Evolutionary conservation across 352 stramenopile genomes (phyloP), one percentile per base, ranked within the genome.

Genomic region (Phytopythium sindhum): DNA sequence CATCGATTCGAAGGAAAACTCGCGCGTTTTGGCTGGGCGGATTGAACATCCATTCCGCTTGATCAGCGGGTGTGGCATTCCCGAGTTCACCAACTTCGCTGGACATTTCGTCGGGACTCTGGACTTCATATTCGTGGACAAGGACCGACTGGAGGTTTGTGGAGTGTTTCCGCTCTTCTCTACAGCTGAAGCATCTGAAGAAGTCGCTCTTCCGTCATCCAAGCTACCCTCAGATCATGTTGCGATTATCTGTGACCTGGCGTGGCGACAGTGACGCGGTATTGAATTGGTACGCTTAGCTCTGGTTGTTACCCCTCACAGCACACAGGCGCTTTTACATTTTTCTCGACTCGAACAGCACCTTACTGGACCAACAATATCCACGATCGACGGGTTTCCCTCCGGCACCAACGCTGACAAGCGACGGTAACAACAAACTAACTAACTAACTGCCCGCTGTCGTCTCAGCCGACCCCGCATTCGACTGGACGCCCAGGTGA

Each of bases 221-320:
- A 74, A 68, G 14, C 90, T 94, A 57, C 84, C 86, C 14, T 94
- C 86, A 4, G 86, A 94, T 60, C 86, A 92, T 35, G 67, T 94
- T 33, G 91, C 86, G 35, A 68, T 94, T n/a, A 68, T 91, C 11
- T 86, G 72, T 26, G 86, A 94, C 61, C 66, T 94, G 31, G 60
- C 39, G 0, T 92, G 79, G 81, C 68, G 63, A 61, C 14, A 55
- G 14, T 48, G 9, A 58, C 44, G 44, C n/a, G 44, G 4, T 17
- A 50, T 50, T 24, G 1, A 1, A 9, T 26, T 24, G 19, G 44
- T 50, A 10, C 44, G 44, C n/a, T n/a, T 48, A 48, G 24, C 41
- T 19, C 12, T 21, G 4, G 17, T 2, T 48, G 41, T 23, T 24
- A 24, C 41, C 9, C 41, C 24, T 19, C 24, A 24, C 15, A 48